Conservation (phyloP, 208 protist genomes). For the Trypanosoma rangeli region DNA sequence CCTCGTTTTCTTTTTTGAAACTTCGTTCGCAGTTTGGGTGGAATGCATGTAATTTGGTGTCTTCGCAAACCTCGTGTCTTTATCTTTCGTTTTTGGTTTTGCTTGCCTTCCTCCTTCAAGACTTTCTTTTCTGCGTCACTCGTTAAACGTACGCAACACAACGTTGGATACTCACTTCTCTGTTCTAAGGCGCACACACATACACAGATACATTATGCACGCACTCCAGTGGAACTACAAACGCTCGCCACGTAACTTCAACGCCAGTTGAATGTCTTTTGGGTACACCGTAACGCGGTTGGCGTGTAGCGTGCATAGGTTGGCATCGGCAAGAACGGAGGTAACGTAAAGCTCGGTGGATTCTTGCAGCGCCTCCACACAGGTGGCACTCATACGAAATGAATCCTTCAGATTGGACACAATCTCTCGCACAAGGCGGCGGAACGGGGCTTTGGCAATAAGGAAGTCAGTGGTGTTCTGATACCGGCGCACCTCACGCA, state of each 20-base stretch:
- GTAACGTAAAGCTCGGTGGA: slow-evolving; percentile 96
- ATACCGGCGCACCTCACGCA: slow-evolving; percentile 98
- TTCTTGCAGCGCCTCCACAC: slow-evolving; percentile 95
- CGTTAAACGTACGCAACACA: neutral
- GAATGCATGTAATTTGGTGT: too few species aligned
- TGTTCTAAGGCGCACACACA: neutral
- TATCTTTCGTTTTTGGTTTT: too few species aligned
- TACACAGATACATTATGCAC: neutral
- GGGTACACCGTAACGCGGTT: slow-evolving; percentile 99
- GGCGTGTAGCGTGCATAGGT: slow-evolving; percentile 98
- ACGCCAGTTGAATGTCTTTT: slow-evolving; percentile 98
- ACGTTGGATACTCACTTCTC: neutral
- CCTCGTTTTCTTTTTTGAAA: neutral
- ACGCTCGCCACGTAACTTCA: slow-evolving; percentile 96
- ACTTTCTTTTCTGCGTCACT: too few species aligned
- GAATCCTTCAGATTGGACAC: slow-evolving; percentile 94
- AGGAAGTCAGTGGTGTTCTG: slow-evolving; percentile 99
- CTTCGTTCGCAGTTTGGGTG: too few species aligned
- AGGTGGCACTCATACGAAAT: slow-evolving; percentile 65
- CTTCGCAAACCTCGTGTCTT: too few species aligned
- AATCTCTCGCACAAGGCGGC: slow-evolving; percentile 99
- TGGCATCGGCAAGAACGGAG: slow-evolving; percentile 92
- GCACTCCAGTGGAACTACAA: slow-evolving; percentile 18
- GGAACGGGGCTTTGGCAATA: slow-evolving; percentile 99
- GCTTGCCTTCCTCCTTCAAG: too few species aligned